These are phyloP conservation scores for Fusarium incarnatum DNA, from an alignment of 2,329 filamentous ascomycete species.

Conservation along the genomic window DNA sequence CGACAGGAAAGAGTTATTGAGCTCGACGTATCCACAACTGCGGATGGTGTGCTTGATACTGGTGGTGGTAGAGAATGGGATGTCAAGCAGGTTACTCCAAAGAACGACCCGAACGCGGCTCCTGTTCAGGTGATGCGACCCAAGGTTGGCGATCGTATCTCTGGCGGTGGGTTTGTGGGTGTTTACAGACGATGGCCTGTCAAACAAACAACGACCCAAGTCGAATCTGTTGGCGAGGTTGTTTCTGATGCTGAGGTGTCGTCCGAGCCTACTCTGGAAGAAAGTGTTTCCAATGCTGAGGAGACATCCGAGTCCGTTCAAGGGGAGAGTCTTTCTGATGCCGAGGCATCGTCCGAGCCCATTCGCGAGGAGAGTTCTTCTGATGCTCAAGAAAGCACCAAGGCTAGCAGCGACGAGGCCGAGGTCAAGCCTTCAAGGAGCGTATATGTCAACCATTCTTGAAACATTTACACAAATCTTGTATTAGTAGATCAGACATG, in stretches of 20 bases:
- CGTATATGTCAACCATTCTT: background rate
- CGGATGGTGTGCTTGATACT: constrained; percentile 58
- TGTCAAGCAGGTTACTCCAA: constrained; percentile 61
- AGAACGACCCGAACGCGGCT: constrained; percentile 36
- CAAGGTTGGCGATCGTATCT: constrained; percentile 55
- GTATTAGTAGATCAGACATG: constrained; percentile 3
- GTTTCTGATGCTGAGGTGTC: constrained; percentile 8
- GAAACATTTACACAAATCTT: constrained; percentile 1
- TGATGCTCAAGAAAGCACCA: constrained; percentile 3
- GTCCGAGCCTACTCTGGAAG: background rate
- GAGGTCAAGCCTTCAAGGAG: background rate
- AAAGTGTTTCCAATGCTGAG: constrained; percentile 8
- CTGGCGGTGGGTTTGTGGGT: constrained; percentile 56
- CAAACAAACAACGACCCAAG: constrained; percentile 16
- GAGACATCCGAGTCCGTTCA: background rate
- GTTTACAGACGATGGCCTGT: constrained; percentile 52
- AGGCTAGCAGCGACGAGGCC: background rate
- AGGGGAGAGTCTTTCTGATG: constrained; percentile 14
- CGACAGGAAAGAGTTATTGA: constrained; percentile 70
- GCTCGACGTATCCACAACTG: constrained; percentile 57
- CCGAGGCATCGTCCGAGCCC: background rate
- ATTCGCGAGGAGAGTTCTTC: constrained; percentile 4
- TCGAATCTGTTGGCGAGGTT: constrained; percentile 13
- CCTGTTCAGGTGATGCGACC: constrained; percentile 56
- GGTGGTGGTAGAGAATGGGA: constrained; percentile 72